Evolutionary conservation across 441 rosid species (phyloP).

Genomic region (Cnidoscolus chayamansa): DNA sequence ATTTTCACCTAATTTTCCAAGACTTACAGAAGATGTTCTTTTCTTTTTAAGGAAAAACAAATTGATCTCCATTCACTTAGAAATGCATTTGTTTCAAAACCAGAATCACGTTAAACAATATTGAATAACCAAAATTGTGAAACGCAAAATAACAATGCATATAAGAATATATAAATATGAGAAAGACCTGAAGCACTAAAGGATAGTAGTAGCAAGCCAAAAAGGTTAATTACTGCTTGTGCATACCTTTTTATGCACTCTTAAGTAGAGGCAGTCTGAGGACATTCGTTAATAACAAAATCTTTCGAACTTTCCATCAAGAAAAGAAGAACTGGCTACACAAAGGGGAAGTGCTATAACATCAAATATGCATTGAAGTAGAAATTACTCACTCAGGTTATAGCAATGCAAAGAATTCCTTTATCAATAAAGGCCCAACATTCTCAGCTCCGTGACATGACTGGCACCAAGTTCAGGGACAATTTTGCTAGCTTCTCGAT

Average conservation of each 20-base stretch:
- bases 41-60: too few relatives aligned
- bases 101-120: background rate
- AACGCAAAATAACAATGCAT: background rate
- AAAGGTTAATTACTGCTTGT: background rate
- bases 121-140: background rate
- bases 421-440: conserved; percentile 82
- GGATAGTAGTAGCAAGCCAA: background rate
- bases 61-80: background rate
- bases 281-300: background rate
- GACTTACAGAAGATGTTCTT: too few relatives aligned
- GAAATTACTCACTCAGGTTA: conserved; percentile 27
- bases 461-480: conserved; percentile 81
- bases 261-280: background rate
- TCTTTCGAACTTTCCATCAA: background rate
- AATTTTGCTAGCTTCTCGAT: conserved; percentile 63
- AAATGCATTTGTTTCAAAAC: background rate
- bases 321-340: background rate
- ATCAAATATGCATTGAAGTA: background rate
- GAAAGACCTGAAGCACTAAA: background rate
- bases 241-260: background rate
- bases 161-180: background rate
- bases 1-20: too few relatives aligned
- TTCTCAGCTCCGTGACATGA: conserved; percentile 84
- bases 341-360: too few relatives aligned
- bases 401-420: conserved; percentile 16